Evolutionary conservation across 306 rosid species (phyloP).

Genomic region (Dalbergia oliveri): DNA sequence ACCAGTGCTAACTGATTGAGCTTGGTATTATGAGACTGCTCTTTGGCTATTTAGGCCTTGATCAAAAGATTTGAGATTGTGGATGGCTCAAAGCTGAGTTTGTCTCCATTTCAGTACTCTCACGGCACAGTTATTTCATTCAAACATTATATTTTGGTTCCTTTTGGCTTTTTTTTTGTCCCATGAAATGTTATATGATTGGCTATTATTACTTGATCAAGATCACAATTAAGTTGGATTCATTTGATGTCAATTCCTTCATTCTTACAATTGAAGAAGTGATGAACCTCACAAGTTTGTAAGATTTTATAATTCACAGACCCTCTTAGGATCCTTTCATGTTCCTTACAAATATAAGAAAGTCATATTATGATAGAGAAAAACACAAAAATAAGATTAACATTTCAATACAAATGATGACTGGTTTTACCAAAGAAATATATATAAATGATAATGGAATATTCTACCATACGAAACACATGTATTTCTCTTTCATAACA

Average conservation of each 20-base stretch:
- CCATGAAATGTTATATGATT: not conserved
- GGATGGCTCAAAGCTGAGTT: constrained; percentile 1
- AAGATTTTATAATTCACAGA: not conserved
- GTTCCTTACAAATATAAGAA: not conserved
- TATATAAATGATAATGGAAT: too few relatives aligned
- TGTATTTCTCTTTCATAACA: too few relatives aligned
- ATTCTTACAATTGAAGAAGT: constrained; percentile 12
- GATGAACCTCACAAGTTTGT: not conserved
- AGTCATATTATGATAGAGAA: too few relatives aligned
- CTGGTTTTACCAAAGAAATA: too few relatives aligned
- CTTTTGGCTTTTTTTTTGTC: not conserved
- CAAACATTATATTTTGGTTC: not conserved
- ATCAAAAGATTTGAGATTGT: constrained; percentile 29
- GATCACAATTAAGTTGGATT: not conserved
- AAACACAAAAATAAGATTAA: too few relatives aligned
- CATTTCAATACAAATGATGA: too few relatives aligned
- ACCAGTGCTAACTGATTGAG: constrained; percentile 17
- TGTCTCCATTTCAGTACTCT: not conserved
- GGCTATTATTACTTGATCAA: constrained; percentile 1
- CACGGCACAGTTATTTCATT: not conserved
- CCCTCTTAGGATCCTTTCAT: not conserved
- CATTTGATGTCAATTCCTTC: not conserved
- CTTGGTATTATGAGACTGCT: not conserved
- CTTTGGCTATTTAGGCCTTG: not conserved
- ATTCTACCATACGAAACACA: too few relatives aligned